phyloP scores from a whole-genome alignment of 257 asterid genomes.

The Salvia splendens region DNA sequence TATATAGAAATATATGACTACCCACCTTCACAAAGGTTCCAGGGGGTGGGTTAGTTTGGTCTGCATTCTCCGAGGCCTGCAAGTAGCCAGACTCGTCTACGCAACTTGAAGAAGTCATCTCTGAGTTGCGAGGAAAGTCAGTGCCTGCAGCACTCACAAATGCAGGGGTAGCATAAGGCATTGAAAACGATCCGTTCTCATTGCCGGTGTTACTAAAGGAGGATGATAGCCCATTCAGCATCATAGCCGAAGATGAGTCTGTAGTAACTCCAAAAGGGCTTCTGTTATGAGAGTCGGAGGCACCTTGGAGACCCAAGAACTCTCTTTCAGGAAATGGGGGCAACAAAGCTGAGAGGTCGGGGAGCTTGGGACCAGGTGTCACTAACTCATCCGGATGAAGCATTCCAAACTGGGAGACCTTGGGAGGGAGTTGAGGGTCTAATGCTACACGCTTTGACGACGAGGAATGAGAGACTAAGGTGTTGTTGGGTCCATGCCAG shows the following conservation, averaged over 20 bases:
- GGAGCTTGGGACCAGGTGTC: slow-evolving; percentile 50
- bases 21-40: slow-evolving; percentile 91
- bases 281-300: slow-evolving; percentile 50
- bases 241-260: slow-evolving; percentile 53
- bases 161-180: slow-evolving; percentile 54
- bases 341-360: slow-evolving; percentile 62
- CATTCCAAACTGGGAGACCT: slow-evolving; percentile 52
- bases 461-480: slow-evolving; percentile 56
- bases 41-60: slow-evolving; percentile 54
- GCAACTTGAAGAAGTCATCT: slow-evolving; percentile 75
- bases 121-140: slow-evolving; percentile 61
- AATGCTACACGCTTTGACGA: slow-evolving; percentile 67
- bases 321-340: slow-evolving; percentile 74
- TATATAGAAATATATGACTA: not conserved
- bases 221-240: slow-evolving; percentile 56
- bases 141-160: slow-evolving; percentile 52
- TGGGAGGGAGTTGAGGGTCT: slow-evolving; percentile 67
- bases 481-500: slow-evolving; percentile 49
- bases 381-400: slow-evolving; percentile 57
- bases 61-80: slow-evolving; percentile 79
- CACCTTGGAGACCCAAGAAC: slow-evolving; percentile 59
- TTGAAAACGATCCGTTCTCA: slow-evolving; percentile 51
- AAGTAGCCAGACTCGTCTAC: slow-evolving; percentile 84
- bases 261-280: slow-evolving; percentile 54
- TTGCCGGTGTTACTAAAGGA: slow-evolving; percentile 46